Base-by-base conservation (phyloP, 2,329 filamentous ascomycete species). In the Trichoderma breve region DNA sequence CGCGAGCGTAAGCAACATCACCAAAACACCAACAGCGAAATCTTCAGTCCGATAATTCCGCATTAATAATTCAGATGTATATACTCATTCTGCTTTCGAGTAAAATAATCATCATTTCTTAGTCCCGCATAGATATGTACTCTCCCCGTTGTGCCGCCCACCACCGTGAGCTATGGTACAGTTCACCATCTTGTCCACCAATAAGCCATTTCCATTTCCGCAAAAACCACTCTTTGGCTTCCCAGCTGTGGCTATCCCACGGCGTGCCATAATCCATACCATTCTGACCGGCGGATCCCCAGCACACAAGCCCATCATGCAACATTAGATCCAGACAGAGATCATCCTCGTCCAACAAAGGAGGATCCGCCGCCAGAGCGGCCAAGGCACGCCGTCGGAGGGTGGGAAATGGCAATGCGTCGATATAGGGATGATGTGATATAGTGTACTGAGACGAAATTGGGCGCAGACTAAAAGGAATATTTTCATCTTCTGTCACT, bases 111-210 rank as follows among this genome's bases (percentile, higher is more conserved):
- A 51, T 15, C 30, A 26, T 15, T 14, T 34, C 21, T 51, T 12
- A 32, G 4, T 34, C 28, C 34, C 28, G n/a, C n/a, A 65, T 65
- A 15, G 62, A 65, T 24, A 65, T 51, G 18, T 24, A 32, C 30
- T 65, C 62, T 21, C 62, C 62, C 11, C 62, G 26, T 21, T 65
- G 62, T 15, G 62, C 43, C 12, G 62, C 62, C 62, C 62, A 65
- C 62, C 62, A 65, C 62, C 62, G 43, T 4, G 62, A 65, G 62
- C 62, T 65, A 32, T 65, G 62, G 43, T 43, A 65, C 28, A 65
- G 62, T 24, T 65, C 62, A 24, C 62, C 28, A 12, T 65, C 62
- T 34, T 53, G 28, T 28, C 62, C 62, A 1, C 62, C 62, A 34
- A 65, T 18, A 43, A 65, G 62, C 62, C 62, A 65, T 4, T 53